phyloP scores from a whole-genome alignment of 2,329 filamentous ascomycete species.

The Cladosporium sp. region DNA sequence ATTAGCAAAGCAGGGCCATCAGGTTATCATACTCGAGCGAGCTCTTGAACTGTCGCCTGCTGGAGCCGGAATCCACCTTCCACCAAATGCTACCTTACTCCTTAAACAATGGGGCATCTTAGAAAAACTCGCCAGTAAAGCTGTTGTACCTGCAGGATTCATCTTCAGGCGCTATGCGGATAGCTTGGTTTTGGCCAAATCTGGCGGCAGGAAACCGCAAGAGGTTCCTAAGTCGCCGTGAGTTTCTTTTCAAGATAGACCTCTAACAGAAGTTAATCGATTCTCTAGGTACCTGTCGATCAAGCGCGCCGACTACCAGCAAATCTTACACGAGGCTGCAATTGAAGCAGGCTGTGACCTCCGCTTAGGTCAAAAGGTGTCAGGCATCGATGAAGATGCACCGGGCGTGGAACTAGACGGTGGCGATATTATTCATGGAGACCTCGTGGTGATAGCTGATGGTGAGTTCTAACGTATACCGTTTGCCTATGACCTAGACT shows the following conservation, averaged over 20 bases:
- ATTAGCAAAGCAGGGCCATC: conserved; percentile 4
- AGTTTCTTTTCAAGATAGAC: background rate
- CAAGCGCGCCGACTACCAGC: conserved; percentile 4
- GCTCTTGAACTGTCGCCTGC: conserved; percentile 4
- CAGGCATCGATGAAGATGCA: background rate
- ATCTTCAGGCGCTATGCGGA: conserved; percentile 7
- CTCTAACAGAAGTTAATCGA: background rate
- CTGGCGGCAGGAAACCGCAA: background rate
- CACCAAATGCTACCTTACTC: conserved; percentile 16
- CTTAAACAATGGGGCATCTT: conserved; percentile 13
- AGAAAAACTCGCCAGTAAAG: conserved; percentile 7
- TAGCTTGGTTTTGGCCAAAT: conserved; percentile 1
- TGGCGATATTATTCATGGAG: background rate
- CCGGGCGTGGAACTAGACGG: background rate
- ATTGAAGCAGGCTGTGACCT: conserved; percentile 1
- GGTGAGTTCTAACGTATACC: background rate
- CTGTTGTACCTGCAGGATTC: background rate
- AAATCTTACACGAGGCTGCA: conserved; percentile 1
- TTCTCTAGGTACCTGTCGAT: background rate
- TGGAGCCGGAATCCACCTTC: conserved; percentile 15
- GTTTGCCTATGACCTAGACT: background rate
- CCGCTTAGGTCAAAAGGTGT: background rate
- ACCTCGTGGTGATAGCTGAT: conserved; percentile 2
- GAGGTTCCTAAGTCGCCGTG: background rate
- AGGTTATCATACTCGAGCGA: conserved; percentile 5